Percentiles rank a stretch among this genome's conserved stretches.
Conservation (phyloP, 768 basidiomycete genomes). For the Lactarius hengduanensis region DNA sequence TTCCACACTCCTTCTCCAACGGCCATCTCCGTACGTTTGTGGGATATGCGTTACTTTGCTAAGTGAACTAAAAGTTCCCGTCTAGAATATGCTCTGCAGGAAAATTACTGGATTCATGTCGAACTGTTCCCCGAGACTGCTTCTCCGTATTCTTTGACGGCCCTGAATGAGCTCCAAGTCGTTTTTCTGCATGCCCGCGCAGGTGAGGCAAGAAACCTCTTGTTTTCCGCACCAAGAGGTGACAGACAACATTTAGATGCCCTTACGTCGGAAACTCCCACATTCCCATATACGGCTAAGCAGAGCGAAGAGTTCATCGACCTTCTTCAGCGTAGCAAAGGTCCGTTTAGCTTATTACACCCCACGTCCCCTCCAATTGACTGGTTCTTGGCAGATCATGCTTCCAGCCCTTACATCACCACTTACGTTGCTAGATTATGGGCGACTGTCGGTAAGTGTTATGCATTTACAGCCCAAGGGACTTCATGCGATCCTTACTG, state of each 20-base stretch:
- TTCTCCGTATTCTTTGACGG: background rate
- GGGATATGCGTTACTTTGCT: background rate
- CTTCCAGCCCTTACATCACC: background rate
- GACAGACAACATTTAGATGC: background rate
- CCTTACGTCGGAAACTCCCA: background rate
- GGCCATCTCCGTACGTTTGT: background rate
- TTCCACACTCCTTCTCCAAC: background rate
- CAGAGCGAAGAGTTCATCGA: conserved; percentile 3
- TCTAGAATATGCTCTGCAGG: background rate
- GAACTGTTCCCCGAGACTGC: background rate
- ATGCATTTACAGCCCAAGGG: background rate
- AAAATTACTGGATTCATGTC: background rate
- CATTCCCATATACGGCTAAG: background rate
- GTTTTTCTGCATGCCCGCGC: background rate
- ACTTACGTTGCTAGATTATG: background rate
- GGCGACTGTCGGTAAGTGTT: background rate
- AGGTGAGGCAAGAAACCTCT: background rate
- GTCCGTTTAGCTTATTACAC: background rate
- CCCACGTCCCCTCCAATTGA: background rate
- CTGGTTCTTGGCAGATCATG: background rate
- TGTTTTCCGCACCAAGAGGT: background rate
- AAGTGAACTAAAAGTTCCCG: background rate
- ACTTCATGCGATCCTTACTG: background rate
- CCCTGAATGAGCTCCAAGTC: background rate
- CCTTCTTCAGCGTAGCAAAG: conserved; percentile 4